A percentile compares a stretch with the other conserved stretches of the same genome.
phyloP scores from a whole-genome alignment of 768 basidiomycete species.

The Polyporus arcularius region DNA sequence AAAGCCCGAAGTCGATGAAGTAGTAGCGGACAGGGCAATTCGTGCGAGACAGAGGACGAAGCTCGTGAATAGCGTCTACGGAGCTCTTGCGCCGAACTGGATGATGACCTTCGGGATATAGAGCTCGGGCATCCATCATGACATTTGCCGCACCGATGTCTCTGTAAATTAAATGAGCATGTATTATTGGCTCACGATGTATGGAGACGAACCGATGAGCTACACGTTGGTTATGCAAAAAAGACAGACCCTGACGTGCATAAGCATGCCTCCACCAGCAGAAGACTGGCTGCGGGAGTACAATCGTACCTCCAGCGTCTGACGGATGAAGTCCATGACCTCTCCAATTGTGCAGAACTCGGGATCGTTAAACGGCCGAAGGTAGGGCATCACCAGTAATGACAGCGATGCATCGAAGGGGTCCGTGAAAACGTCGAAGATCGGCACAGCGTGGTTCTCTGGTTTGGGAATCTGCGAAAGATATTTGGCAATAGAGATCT shows the following conservation, averaged over 20 bases:
- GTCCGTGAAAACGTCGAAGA: conserved; percentile 25
- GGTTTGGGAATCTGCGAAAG: conserved; percentile 2
- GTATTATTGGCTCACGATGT: no score
- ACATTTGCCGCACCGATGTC: conserved; percentile 21
- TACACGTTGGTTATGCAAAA: conserved; percentile 25
- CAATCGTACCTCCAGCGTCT: conserved; percentile 23
- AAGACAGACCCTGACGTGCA: conserved; percentile 21
- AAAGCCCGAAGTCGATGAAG: conserved; percentile 27
- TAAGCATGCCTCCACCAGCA: background rate
- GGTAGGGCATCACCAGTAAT: conserved; percentile 27
- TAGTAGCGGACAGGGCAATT: conserved; percentile 35
- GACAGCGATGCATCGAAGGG: conserved; percentile 5
- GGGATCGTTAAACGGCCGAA: conserved; percentile 30
- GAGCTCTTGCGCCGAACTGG: conserved; percentile 30
- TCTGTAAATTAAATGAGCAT: conserved; percentile 12
- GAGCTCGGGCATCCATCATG: conserved; percentile 24
- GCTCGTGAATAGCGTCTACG: conserved; percentile 33
- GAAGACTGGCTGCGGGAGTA: no score
- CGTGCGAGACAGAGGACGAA: conserved; percentile 34
- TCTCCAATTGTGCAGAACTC: conserved; percentile 26
- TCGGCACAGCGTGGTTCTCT: conserved; percentile 25
- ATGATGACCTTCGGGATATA: conserved; percentile 24
- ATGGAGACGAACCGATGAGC: conserved; percentile 24
- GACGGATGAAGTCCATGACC: conserved; percentile 17
- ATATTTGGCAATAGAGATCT: conserved; percentile 8